phyloP scores from a whole-genome alignment of 2,329 filamentous ascomycete species.

The Hypoxylon sp. region DNA sequence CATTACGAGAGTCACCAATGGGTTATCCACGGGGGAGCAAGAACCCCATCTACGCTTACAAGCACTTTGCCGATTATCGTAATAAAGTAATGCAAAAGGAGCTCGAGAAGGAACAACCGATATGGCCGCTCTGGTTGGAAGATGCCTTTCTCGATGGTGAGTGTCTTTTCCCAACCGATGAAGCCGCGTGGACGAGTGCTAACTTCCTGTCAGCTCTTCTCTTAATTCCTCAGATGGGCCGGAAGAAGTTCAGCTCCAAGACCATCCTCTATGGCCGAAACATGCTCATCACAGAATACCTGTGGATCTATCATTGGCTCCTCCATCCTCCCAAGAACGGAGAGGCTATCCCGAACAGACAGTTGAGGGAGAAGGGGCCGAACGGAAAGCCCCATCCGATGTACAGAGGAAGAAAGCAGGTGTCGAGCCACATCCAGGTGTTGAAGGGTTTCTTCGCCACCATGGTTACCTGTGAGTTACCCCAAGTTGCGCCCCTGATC shows the following conservation, averaged over 20 bases:
- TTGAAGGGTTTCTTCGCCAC: conserved; percentile 71
- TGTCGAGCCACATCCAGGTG: conserved; percentile 76
- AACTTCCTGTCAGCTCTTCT: conserved; percentile 60
- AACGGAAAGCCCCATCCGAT: conserved; percentile 40
- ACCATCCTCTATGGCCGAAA: conserved; percentile 72
- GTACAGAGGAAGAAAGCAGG: conserved; percentile 63
- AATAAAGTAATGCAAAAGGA: conserved; percentile 71
- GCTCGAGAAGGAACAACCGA: conserved; percentile 64
- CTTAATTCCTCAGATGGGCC: conserved; percentile 71
- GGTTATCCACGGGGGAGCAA: conserved; percentile 46
- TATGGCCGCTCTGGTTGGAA: conserved; percentile 69
- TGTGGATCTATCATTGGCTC: conserved; percentile 62
- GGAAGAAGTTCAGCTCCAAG: conserved; percentile 71
- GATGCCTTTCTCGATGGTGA: conserved; percentile 73
- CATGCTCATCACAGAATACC: conserved; percentile 74
- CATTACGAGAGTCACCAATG: conserved; percentile 46
- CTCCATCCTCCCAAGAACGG: conserved; percentile 54
- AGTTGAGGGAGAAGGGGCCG: conserved; percentile 49
- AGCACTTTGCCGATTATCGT: conserved; percentile 71
- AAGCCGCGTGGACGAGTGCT: conserved; percentile 15
- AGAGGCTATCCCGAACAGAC: conserved; percentile 53
- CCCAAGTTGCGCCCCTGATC: not conserved
- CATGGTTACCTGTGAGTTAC: conserved; percentile 67
- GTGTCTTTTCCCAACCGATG: conserved; percentile 38
- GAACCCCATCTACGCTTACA: conserved; percentile 69